These are phyloP conservation scores for Mortierella sp. DNA, from an alignment of 371 early-diverging fungal genomes.

Conservation along the genomic window DNA sequence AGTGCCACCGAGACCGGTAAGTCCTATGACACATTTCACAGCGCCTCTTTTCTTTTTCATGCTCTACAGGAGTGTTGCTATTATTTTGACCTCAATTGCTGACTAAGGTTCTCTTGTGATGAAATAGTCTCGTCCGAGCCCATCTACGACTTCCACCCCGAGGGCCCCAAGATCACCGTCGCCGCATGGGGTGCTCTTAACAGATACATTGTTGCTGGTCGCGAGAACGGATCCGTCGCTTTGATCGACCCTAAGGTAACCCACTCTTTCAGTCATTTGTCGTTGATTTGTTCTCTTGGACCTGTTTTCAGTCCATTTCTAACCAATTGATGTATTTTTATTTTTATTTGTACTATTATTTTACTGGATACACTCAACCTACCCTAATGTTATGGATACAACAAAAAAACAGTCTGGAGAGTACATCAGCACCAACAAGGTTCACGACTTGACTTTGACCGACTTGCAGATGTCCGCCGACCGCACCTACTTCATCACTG, in stretches of 20 bases:
- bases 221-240: constrained; percentile 92
- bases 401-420: constrained; percentile 67
- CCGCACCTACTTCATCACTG: constrained; percentile 96
- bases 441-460: constrained; percentile 87
- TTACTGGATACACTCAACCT: background rate
- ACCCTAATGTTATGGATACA: background rate
- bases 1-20: constrained; percentile 56
- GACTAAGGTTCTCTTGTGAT: too few relatives aligned
- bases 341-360: background rate
- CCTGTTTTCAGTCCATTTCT: background rate
- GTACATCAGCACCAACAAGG: constrained; percentile 66
- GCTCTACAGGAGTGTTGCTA: too few relatives aligned
- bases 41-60: background rate
- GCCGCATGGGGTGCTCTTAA: constrained; percentile 94
- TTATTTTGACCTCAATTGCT: too few relatives aligned
- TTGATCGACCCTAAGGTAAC: constrained; percentile 87
- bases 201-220: constrained; percentile 93
- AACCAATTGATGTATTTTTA: background rate
- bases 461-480: constrained; percentile 96
- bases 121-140: constrained; percentile 82
- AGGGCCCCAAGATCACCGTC: constrained; percentile 89
- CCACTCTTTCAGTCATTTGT: background rate
- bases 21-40: background rate
- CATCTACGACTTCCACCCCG: constrained; percentile 73
- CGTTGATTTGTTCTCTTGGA: background rate